phyloP scores from a whole-genome alignment of 805 yeast genomes.

The Zygosaccharomyces bisporus region DNA sequence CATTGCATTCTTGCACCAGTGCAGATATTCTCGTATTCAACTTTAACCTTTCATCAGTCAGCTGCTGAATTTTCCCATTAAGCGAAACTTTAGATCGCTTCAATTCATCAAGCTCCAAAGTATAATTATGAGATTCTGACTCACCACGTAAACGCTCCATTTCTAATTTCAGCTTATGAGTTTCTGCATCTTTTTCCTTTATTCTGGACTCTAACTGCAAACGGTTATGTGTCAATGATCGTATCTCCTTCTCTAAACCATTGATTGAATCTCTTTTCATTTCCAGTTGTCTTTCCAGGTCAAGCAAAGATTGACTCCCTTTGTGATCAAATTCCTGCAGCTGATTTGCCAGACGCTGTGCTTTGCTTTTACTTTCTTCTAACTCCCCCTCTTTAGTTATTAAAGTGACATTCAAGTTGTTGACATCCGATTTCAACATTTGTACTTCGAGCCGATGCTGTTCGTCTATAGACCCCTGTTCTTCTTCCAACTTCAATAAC shows the following conservation, averaged over 20 bases:
- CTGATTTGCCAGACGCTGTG: constrained; percentile 17
- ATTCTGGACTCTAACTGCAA: constrained; percentile 7
- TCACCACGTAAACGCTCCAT: neutral
- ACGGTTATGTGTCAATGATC: constrained; percentile 3
- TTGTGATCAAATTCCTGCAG: constrained; percentile 22
- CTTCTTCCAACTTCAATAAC: constrained; percentile 12
- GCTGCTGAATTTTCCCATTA: constrained; percentile 2
- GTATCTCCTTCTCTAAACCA: constrained; percentile 10
- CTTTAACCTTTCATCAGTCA: constrained; percentile 9
- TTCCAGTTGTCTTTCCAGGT: constrained; percentile 15
- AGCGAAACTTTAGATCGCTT: neutral
- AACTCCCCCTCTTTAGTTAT: constrained; percentile 16
- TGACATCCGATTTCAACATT: constrained; percentile 15
- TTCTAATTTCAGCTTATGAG: neutral
- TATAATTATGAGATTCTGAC: neutral
- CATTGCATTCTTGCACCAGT: constrained; percentile 13
- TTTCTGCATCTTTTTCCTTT: constrained; percentile 5
- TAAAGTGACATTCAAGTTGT: constrained; percentile 13
- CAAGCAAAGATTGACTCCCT: constrained; percentile 14
- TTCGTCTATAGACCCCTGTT: constrained; percentile 9
- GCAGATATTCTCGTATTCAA: constrained; percentile 9
- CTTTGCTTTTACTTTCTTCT: constrained; percentile 12
- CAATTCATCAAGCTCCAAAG: neutral
- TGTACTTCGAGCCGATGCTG: constrained; percentile 11
- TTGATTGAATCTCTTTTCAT: constrained; percentile 9